Evolutionary conservation across 345 rosid genomes (phyloP), one percentile per base, ranked within the genome.

Genomic region (Toxicodendron radicans): DNA sequence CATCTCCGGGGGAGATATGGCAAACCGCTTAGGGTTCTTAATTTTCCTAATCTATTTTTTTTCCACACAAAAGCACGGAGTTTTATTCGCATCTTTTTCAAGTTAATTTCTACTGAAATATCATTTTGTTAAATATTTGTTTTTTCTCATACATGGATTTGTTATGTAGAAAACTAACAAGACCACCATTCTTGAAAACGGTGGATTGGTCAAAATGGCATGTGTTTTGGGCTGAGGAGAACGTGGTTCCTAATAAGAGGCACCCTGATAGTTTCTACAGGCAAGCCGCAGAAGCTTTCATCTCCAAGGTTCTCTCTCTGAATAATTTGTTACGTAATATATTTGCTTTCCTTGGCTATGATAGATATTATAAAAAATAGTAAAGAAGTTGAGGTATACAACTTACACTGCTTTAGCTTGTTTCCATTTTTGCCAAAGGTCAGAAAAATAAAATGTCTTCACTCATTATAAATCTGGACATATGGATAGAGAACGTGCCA

Each of bases 161-260:
- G 57, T 24, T 24, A 24, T 73, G 77, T 49, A 84, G 87, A 82
- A 81, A 81, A 68, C 77, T 84, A 10, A 70, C 79, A 10, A 74
- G 74, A 17, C 61, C 74, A 61, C 83, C 84, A 7, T 79, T 57
- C 63, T 32, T 64, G 79, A 79, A 68, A 73, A 68, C 71, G 24
- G 81, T 74, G 73, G 87, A 84, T 1, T 81, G 87, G 87, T 21
- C 78, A 57, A 81, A 79, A 64, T 84, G 87, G 87, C 77, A 68
- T 63, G 53, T 84, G 6, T 81, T 84, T 73, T 84, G 87, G 87
- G 85, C 84, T 4, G 84, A 84, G 49, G 84, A 84, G 79, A 79
- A 74, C 53, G 79, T 81, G 20, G 83, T 84, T 13, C 43, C 81
- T 18, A 81, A 76, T 21, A 84, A 76, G 73, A 69, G 67, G 10